phyloP scores from a whole-genome alignment of 352 stramenopile species.

The Phytopythium vexans region DNA sequence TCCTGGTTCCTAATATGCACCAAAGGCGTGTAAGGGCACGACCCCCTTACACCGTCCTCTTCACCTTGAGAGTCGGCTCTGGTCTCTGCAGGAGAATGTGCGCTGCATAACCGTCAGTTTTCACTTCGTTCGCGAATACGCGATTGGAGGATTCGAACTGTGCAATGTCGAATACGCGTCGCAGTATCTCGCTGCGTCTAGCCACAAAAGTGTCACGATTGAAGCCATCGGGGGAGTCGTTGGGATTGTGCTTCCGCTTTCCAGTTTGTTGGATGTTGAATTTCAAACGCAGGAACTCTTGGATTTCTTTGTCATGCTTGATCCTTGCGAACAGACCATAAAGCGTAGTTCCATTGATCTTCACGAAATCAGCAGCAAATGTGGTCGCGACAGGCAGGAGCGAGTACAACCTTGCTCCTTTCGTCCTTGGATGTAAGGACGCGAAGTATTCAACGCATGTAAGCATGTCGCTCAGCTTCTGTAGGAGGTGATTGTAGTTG shows the following conservation, averaged over 20 bases:
- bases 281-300: background rate
- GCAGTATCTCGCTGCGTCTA: conserved; percentile 3
- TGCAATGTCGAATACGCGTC: conserved; percentile 3
- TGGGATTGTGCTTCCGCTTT: background rate
- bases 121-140: conserved; percentile 10
- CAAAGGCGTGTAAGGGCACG: too few species aligned
- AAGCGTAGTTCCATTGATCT: conserved; percentile 11
- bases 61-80: background rate
- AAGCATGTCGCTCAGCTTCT: conserved; percentile 4
- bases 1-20: too few species aligned
- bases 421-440: background rate
- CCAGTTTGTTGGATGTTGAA: background rate
- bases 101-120: conserved; percentile 7
- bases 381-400: conserved; percentile 6
- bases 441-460: conserved; percentile 1
- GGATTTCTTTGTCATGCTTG: background rate
- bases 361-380: conserved; percentile 7
- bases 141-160: conserved; percentile 7
- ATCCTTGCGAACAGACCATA: conserved; percentile 4
- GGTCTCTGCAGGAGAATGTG: conserved; percentile 3
- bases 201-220: conserved; percentile 1
- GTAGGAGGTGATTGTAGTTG: conserved; percentile 3
- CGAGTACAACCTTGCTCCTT: conserved; percentile 6
- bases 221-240: background rate
- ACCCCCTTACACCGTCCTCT: background rate